Evolutionary conservation across 345 rosid species (phyloP), one percentile per base, ranked within the genome.

Genomic region (Salix purpurea): DNA sequence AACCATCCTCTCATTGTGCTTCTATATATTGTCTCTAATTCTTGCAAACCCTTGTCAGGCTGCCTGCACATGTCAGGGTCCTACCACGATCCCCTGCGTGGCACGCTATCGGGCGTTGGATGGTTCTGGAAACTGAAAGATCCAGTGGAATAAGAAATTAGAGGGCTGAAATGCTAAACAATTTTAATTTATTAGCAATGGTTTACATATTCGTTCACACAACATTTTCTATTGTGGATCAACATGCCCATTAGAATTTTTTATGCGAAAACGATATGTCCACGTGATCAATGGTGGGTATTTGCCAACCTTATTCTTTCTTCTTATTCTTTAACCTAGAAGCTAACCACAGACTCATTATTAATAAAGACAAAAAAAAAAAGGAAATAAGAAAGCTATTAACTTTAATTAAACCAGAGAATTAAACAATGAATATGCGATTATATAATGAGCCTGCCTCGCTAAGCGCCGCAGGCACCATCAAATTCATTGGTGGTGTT

Each of bases 271-370:
- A 74, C 40, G 82, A 88, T 40, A 76, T 65, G 69, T 68, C 79
- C 87, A 81, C 78, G 80, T 67, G 78, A 76, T 64, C 37, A 76
- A 77, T 58, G 84, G 86, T 84, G 84, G 76, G 81, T 75, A 79
- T 83, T 74, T 48, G 82, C 82, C 85, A 69, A 77, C 77, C 76
- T 58, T 40, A 18, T 46, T 39, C 46, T 18, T 58, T 40, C 14
- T 46, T 39, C 46, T 11, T 13, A 21, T 32, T 56, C 30, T 72
- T 39, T 13, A 71, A n/a, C 46, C 9, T 37, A 44, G 44, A 3
- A 67, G 56, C 74, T 42, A 60, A 58, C 66, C 60, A 76, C 69
- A 48, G 71, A 66, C 71, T 74, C 11, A 24, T 26, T 72, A 7
- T 65, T 32, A 2, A 21, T 37, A 67, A 21, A 21, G 2, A 21